Base-by-base conservation (phyloP, 2,329 filamentous ascomycete genomes). In the Paraphoma sp. region DNA sequence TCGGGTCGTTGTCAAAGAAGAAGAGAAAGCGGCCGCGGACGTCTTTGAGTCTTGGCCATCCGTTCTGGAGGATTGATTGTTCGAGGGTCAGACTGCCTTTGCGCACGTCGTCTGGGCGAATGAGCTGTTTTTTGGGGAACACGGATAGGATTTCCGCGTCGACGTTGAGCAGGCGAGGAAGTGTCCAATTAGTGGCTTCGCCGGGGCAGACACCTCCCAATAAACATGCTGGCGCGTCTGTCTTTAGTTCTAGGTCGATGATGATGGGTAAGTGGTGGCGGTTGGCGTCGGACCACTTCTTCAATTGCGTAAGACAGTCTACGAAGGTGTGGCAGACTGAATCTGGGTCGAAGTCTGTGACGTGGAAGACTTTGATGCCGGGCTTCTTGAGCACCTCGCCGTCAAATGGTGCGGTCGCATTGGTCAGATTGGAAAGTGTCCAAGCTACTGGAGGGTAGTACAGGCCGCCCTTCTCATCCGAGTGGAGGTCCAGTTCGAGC, bases 211-310 rank as follows among this genome's bases (percentile, higher is more conserved):
- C 66, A 29, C 76, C 76, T 14, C 73, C 76, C 1, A 72, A 44
- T 1, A 38, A 47, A 53, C 75, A 78, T 17, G 66, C 70, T 9
- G 70, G 63, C 1, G 72, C 75, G 16, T 78, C 76, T 16, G 74
- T 77, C 66, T 83, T 83, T 57, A 83, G 79, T 60, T 84, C 82
- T 4, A 83, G 74, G 69, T 83, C 81, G 63, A 84, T 76, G 12
- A 79, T 73, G 56, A 84, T 77, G 2, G 82, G 82, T 2, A 83
- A 73, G 53, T 82, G 80, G 16, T 66, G 59, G 0, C 73, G 78
- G 58, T 83, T 74, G 0, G 67, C 69, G 6, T 80, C 74, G 7
- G 79, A 78, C 82, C 82, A 84, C 7, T 46, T 56, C 64, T 78
- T 80, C 45, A 84, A 70, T 44, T 80, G 62, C 4, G 57, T 62